Base-by-base conservation (phyloP, 1,284 basidiomycete genomes). In the Malassezia psittaci region DNA sequence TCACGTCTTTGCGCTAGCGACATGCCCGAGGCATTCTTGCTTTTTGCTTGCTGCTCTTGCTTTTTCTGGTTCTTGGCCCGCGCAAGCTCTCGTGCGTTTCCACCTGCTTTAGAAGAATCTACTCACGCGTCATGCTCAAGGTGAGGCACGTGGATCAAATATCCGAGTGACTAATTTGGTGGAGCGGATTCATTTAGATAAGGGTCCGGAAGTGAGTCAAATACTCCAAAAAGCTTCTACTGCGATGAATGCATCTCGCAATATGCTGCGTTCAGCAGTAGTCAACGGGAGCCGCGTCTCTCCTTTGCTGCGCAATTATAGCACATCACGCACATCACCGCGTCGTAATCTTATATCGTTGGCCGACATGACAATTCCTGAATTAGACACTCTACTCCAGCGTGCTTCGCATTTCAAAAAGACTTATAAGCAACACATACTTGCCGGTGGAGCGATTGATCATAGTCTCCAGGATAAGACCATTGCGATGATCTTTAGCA, bases 401-500 rank as follows among this genome's bases (percentile, higher is more conserved):
- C 84, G 85, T 65, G 81, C 87, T 0, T 78, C 81, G 65, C 62
- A 78, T 33, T 80, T 87, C 62, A 89, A 89, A 67, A 78, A 65
- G 19, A 66, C 65, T 43, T 55, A 53, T 33, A 61, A 65, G 49
- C 54, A 54, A 49, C 60, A 64, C 10, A 54, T 53, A 18, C 47
- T 51, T 0, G 60, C 59, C 2, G 44, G 62, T 38, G 53, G 53
- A 16, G 57, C 58, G 32, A 51, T 71, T 39, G 58, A 64, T 47
- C 66, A 85, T 72, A 83, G 83, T 2, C 79, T 94, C 5, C 81
- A 82, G 63, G 82, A 82, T 73, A 89, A 90, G 75, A 83, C 86
- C 0, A 81, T 96, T 57, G 93, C 90, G 0, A 77, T 98, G 56
- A 77, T 96, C 42, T 98, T 98, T 75, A 85, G 83, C 18, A 98